Evolutionary conservation across 2,329 filamentous ascomycete species (phyloP), one percentile per base, ranked within the genome.

Genomic region (Phialophora expanda): DNA sequence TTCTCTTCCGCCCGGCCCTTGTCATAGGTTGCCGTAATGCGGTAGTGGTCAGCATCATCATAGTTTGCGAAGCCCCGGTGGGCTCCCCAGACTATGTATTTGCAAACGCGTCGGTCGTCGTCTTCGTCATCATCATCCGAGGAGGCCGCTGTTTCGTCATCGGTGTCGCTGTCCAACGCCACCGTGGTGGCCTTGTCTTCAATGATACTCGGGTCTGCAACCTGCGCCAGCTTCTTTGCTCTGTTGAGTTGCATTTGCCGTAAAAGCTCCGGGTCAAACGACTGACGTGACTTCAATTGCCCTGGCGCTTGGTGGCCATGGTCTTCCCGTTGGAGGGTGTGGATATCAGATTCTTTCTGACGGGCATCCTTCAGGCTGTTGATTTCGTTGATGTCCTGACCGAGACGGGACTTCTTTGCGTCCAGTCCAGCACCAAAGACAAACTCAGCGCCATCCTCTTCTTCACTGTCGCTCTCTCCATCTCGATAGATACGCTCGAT

Each of bases 391-490:
- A 65, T 54, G 28, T 64, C 55, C 55, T 66, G 62, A 14, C 30
- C 24, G 4, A 56, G 28, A 11, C 61, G 38, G 14, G 26, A 30
- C 20, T 56, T 46, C n/a, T 24, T 20, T 48, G 57, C 26, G 46
- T 34, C 9, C 12, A 8, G 20, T 50, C 60, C 63, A 41, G 67
- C 61, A n/a, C 67, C 67, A 58, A 56, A 67, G 26, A 65, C 61
- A 48, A 34, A 66, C 14, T 70, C 61, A 2, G 58, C 69, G 20
- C 69, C 69, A 17, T 66, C 64, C 11, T 70, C 64, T 56, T 70
- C 67, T 61, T 70, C 69, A 30, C 69, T 70, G 9, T 70, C 66
- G 4, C 63, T 61, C 14, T 56, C 50, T n/a, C 54, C 41, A 2
- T 41, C 30, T 17, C 20, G 22, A 28, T 53, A 34, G n/a, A 22